Evolutionary conservation across 306 rosid species (phyloP).

Genomic region (cucumber (Cucumis sativus)): Cucumber_9930_V3 NC_026655.2:6089501-6090000

Average conservation of each 20-base stretch:
- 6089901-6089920: conserved; percentile 34
- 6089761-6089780: conserved; percentile 22
- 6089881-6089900: conserved; percentile 67
- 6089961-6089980: conserved; percentile 38
- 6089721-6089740: conserved; percentile 66
- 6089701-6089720: conserved; percentile 22
- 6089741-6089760: conserved; percentile 26
- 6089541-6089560: too few species aligned
- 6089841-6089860: not conserved
- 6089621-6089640: too few species aligned
- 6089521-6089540: too few species aligned
- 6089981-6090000: conserved; percentile 42
- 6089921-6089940: conserved; percentile 46
- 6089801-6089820: not conserved
- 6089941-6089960: conserved; percentile 41
- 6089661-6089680: too few species aligned
- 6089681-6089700: too few species aligned
- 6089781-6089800: not conserved
- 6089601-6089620: too few species aligned
- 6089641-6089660: too few species aligned
- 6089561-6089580: too few species aligned
- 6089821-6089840: not conserved
- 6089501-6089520: too few species aligned
- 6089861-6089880: not conserved
- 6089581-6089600: too few species aligned